A percentile compares a stretch with the other conserved stretches of the same genome.
phyloP scores from a whole-genome alignment of 2,329 filamentous ascomycete genomes.

The Teratosphaeria zuluensis region DNA sequence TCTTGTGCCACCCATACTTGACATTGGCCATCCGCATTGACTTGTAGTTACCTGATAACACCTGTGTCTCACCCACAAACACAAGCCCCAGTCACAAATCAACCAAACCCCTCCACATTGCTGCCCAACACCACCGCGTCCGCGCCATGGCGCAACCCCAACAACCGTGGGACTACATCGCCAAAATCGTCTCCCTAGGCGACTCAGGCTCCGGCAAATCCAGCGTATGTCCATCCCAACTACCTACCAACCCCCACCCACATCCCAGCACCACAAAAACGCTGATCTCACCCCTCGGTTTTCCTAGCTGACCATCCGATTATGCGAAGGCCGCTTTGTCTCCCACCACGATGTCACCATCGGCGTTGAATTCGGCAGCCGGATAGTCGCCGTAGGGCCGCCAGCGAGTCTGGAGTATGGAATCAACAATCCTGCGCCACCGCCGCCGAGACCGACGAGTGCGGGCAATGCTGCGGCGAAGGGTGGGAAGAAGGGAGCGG shows the following conservation, averaged over 20 bases:
- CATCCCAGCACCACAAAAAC: background rate
- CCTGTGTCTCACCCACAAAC: background rate
- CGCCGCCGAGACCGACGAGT: slow-evolving; percentile 5
- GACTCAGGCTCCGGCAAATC: slow-evolving; percentile 96
- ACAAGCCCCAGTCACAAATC: background rate
- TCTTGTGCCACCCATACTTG: background rate
- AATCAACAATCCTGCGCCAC: slow-evolving; percentile 39
- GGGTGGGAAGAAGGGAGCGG: slow-evolving; percentile 15
- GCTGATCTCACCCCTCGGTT: slow-evolving; percentile 10
- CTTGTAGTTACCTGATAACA: background rate
- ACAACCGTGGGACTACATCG: slow-evolving; percentile 93
- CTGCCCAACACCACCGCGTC: slow-evolving; percentile 10
- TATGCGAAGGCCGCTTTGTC: slow-evolving; percentile 93
- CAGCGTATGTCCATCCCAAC: slow-evolving; percentile 49
- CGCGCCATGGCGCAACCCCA: background rate
- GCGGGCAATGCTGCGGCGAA: slow-evolving; percentile 9
- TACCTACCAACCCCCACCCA: no score
- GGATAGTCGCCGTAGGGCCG: slow-evolving; percentile 82
- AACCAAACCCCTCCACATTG: slow-evolving; percentile 11
- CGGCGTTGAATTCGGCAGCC: slow-evolving; percentile 88
- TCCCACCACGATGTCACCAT: slow-evolving; percentile 95
- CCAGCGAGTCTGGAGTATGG: slow-evolving; percentile 55
- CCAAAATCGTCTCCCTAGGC: slow-evolving; percentile 95
- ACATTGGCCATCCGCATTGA: background rate
- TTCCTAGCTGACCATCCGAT: slow-evolving; percentile 70